Base-by-base conservation (phyloP, 805 yeast species). In the Debaryomyces prosopidis region DNA sequence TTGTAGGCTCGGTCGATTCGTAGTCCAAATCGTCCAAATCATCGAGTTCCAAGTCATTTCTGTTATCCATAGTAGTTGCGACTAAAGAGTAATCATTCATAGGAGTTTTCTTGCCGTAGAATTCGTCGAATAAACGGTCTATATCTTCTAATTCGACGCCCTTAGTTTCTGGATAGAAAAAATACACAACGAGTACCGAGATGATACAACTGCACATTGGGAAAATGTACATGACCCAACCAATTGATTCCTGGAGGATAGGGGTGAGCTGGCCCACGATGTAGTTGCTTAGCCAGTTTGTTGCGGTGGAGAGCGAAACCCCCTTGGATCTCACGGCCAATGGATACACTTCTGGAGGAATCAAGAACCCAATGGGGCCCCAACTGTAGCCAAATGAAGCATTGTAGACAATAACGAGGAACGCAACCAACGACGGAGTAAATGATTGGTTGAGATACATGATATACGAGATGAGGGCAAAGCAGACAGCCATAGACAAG, bases 251-350 rank as follows among this genome's bases (percentile, higher is more conserved):
- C 53, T 70, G 75, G 34, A 71, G 54, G 34, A 72, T 59, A 4
- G 77, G 77, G 3, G 77, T 71, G 50, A 71, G 53, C 47, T 71
- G 75, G 4, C 77, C 77, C 49, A 73, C 77, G 9, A 71, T 59
- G 49, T 68, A 73, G 52, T 73, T 73, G 30, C 74, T 71, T 16
- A 72, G 52, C 77, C 77, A 73, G 50, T 73, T 73, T 37, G 75
- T 62, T 4, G 77, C 75, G 3, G 75, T 72, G 3, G 76, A 69
- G 7, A 73, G 51, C 8, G 76, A 71, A 9, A 71, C 76, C 14
- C 77, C 77, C 49, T 71, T 71, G 27, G 73, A 58, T 44, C 77
- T 53, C 31, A 71, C 67, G 9, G 75, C 68, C 44, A 73, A 58
- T 10, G 77, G 76, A 45, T 62, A 68, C 34, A 69, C 74, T 49